Conservation (phyloP, 352 stramenopile species). For the Phytophthora syringae region DNA sequence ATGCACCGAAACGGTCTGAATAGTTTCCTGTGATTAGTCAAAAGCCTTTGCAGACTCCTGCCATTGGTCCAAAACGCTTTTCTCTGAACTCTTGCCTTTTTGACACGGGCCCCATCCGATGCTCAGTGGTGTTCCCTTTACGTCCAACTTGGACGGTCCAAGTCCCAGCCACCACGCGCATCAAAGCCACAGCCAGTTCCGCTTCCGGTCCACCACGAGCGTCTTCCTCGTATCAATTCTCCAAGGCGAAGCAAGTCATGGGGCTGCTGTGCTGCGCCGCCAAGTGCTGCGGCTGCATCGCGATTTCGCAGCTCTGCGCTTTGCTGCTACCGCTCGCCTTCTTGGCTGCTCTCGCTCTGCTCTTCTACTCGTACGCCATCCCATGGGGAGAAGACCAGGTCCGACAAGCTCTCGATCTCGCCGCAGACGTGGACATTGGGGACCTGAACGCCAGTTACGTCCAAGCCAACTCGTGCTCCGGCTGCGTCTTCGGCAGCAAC, state of each 20-base stretch:
- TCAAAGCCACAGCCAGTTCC: conserved; percentile 32
- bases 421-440: conserved; percentile 53
- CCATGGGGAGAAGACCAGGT: conserved; percentile 84
- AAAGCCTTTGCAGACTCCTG: too few species aligned
- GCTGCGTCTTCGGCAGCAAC: conserved; percentile 86
- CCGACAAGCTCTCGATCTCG: conserved; percentile 52
- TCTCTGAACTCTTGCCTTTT: conserved; percentile 6
- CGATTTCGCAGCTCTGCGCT: conserved; percentile 71
- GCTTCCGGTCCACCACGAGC: conserved; percentile 26
- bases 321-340: conserved; percentile 62
- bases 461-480: conserved; percentile 75
- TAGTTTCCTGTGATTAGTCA: too few species aligned
- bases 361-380: conserved; percentile 76
- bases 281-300: conserved; percentile 83
- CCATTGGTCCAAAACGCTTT: conserved; percentile 9
- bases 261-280: conserved; percentile 56
- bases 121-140: conserved; percentile 4
- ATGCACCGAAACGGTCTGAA: conserved; percentile 27
- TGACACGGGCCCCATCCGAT: conserved; percentile 24
- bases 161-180: too few species aligned
- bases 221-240: background rate
- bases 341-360: conserved; percentile 56
- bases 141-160: too few species aligned
- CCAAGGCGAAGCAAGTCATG: conserved; percentile 28
- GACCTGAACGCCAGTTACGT: conserved; percentile 58